Percentiles rank a stretch among this genome's conserved stretches.
These are phyloP conservation scores for Fremontodendron californicum DNA, from an alignment of 345 rosid species.

Conservation along the genomic window DNA sequence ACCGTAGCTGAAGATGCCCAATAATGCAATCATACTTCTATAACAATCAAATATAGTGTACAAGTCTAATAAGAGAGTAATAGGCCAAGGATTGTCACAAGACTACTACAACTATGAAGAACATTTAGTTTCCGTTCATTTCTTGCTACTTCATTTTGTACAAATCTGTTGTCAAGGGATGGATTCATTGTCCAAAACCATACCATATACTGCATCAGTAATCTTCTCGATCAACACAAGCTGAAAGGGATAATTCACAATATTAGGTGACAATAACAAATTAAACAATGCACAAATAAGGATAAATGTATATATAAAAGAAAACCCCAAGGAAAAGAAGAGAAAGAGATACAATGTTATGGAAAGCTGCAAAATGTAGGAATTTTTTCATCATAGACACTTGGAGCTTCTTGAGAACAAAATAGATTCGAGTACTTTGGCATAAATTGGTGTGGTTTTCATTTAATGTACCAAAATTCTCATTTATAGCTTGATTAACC, in stretches of 20 bases:
- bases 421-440: too few species aligned
- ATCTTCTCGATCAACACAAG: slow-evolving; percentile 29
- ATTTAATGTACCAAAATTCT: too few species aligned
- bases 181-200: not conserved
- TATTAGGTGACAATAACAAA: slow-evolving; percentile 3
- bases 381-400: too few species aligned
- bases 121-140: too few species aligned
- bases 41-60: not conserved
- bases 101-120: not conserved
- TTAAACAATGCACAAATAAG: not conserved
- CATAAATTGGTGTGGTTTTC: too few species aligned
- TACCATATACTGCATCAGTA: slow-evolving; percentile 15
- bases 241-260: slow-evolving; percentile 23
- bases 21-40: not conserved
- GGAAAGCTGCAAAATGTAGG: too few species aligned
- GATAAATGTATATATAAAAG: not conserved
- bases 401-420: too few species aligned
- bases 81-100: not conserved
- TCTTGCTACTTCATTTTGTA: too few species aligned
- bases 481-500: too few species aligned
- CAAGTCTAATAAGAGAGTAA: not conserved
- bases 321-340: not conserved
- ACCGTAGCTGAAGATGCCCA: not conserved
- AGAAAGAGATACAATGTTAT: too few species aligned
- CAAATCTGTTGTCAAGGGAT: not conserved